Conservation (phyloP, 129 eudicot species). For the Dittrichia graveolens region DNA sequence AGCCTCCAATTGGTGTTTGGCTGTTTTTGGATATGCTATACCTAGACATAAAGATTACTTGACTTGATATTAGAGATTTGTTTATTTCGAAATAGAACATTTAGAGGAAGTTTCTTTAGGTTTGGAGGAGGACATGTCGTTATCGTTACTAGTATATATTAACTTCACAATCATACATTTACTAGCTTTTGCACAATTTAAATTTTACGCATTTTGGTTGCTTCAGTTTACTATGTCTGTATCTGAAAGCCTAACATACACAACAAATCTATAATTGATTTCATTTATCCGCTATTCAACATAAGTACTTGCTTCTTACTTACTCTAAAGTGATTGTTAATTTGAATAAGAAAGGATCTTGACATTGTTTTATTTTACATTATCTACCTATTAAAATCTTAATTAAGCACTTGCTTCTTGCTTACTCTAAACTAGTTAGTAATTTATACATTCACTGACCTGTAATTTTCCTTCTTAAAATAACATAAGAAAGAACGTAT, state of each 20-base stretch:
- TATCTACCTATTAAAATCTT: neutral
- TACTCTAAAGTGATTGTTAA: constrained; percentile 12
- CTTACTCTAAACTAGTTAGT: constrained; percentile 1
- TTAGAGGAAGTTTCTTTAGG: neutral
- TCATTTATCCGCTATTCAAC: no score
- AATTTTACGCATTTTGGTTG: neutral
- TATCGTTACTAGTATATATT: constrained; percentile 13
- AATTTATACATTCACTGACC: constrained; percentile 3
- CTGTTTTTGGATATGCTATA: neutral
- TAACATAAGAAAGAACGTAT: constrained; percentile 15
- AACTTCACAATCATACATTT: constrained; percentile 5
- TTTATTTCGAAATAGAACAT: neutral
- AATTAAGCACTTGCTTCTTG: constrained; percentile 13
- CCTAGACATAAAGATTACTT: neutral
- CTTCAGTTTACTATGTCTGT: no score
- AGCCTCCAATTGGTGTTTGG: neutral
- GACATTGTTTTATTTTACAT: neutral
- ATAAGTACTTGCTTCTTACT: no score
- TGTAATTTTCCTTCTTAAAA: constrained; percentile 11
- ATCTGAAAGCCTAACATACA: no score
- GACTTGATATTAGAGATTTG: constrained; percentile 14
- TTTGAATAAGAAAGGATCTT: constrained; percentile 15
- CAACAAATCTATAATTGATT: no score
- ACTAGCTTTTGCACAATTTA: neutral
- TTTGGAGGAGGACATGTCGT: neutral